phyloP scores from a whole-genome alignment of 208 protist genomes.

The Leishmania mexicana region DNA sequence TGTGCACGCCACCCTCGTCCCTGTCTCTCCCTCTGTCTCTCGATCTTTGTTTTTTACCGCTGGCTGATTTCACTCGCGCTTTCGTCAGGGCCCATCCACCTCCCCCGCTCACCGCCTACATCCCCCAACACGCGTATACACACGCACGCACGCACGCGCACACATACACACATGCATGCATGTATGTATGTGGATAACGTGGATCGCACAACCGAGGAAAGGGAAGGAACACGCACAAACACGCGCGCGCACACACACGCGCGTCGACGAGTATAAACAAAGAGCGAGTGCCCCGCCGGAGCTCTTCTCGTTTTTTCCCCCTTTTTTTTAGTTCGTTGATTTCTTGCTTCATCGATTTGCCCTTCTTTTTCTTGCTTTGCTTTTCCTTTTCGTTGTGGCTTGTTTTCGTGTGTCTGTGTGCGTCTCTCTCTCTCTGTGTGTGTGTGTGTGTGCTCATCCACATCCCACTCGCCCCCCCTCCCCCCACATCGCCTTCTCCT shows the following conservation, averaged over 20 bases:
- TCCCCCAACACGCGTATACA: too few species aligned
- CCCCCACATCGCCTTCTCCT: neutral
- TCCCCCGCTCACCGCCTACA: neutral
- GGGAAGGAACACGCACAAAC: neutral
- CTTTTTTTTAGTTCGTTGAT: neutral
- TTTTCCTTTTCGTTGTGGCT: constrained; percentile 2
- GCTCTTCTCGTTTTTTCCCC: neutral
- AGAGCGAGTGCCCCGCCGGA: neutral
- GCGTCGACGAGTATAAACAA: neutral
- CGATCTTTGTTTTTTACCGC: neutral
- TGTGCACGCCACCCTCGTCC: neutral
- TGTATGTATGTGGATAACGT: neutral
- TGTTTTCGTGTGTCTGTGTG: constrained; percentile 7
- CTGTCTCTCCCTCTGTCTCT: neutral
- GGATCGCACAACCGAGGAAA: neutral
- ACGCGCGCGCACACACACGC: neutral
- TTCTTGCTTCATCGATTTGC: neutral
- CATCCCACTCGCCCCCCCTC: neutral
- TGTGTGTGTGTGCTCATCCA: neutral
- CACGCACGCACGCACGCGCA: neutral
- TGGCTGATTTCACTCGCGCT: neutral
- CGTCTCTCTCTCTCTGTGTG: constrained; percentile 1
- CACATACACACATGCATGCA: neutral
- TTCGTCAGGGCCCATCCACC: neutral
- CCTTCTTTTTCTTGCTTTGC: neutral